Evolutionary conservation across 192 early-diverging fungal genomes (phyloP), one percentile per base, ranked within the genome.

Genomic region (Backusella luteola): DNA sequence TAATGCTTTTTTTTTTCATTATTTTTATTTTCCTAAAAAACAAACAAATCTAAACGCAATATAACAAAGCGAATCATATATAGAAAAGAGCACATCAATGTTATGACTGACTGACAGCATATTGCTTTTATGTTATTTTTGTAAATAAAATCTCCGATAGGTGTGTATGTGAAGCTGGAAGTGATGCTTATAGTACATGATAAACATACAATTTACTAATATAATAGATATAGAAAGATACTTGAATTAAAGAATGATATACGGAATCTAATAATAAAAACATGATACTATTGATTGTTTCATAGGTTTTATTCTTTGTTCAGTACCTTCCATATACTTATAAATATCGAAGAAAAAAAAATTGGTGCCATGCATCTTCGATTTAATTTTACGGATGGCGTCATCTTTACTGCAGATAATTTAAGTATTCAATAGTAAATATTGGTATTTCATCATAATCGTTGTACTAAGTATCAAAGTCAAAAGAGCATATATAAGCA

Each of bases 71-170:
- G 26, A 23, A 11, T 56, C 23, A 23, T 56, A 56, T 56, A 56
- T 52, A 52, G 17, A 17, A 23, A 56, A 56, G 21, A 11, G 8
- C 1, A 21, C 21, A 11, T 23, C n/a, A 56, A 21, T 56, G 52
- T 56, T 59, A 23, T 52, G 46, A 52, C 17, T 52, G 46, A 52
- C 17, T 52, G 6, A 52, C 19, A 52, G 4, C 17, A 52, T 23
- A 59, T 59, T 59, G 53, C 6, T 2, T 23, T 11, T 59, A 59
- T 59, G 23, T 59, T 26, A 39, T 26, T 26, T 63, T 63, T 23
- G 19, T n/a, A n/a, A 49, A 49, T 49, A 63, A 63, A 63, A 63
- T 63, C 56, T 63, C 56, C 56, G 56, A 63, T 29, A 63, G 21
- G 8, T 14, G n/a, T 26, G 12, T 26, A 63, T 12, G 9, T 6